phyloP scores from a whole-genome alignment of 2,329 filamentous ascomycete species.

The Ophiostoma australiae region DNA sequence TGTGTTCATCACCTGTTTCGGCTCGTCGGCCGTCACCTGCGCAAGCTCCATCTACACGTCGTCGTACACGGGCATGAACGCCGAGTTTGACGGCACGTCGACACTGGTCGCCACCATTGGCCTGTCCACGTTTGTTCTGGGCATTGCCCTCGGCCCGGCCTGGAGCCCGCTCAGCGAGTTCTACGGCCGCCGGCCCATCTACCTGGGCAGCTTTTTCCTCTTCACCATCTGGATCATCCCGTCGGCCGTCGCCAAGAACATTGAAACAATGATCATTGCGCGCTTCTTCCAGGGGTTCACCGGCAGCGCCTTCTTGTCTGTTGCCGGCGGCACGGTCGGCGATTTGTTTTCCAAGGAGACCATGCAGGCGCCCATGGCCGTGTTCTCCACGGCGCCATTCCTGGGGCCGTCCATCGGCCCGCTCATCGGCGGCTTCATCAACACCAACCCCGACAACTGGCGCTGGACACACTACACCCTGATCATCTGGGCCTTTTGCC shows the following conservation, averaged over 20 bases:
- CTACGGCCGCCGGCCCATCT: constrained; percentile 77
- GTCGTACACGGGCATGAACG: constrained; percentile 71
- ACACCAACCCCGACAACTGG: constrained; percentile 63
- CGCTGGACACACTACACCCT: constrained; percentile 81
- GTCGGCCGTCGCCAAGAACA: constrained; percentile 73
- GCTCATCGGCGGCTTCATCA: constrained; percentile 73
- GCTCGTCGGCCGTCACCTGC: constrained; percentile 69
- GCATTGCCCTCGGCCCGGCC: constrained; percentile 60
- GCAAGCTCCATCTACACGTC: constrained; percentile 84
- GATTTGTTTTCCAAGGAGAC: constrained; percentile 67
- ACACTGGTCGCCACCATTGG: constrained; percentile 72
- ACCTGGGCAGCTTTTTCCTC: constrained; percentile 65
- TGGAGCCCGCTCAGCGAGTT: constrained; percentile 67
- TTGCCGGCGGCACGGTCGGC: constrained; percentile 80
- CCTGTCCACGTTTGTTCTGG: constrained; percentile 76
- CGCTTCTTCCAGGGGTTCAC: constrained; percentile 74
- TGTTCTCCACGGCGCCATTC: constrained; percentile 66
- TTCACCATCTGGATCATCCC: constrained; percentile 79
- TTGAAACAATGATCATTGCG: constrained; percentile 70
- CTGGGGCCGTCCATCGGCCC: constrained; percentile 57
- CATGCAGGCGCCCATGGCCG: constrained; percentile 75
- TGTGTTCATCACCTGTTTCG: constrained; percentile 65
- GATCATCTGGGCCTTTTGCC: constrained; percentile 69
- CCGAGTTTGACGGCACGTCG: constrained; percentile 65
- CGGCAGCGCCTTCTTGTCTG: constrained; percentile 63